These are phyloP conservation scores for Spinellus fusiger DNA, from an alignment of 192 early-diverging fungal species.

Conservation along the genomic window DNA sequence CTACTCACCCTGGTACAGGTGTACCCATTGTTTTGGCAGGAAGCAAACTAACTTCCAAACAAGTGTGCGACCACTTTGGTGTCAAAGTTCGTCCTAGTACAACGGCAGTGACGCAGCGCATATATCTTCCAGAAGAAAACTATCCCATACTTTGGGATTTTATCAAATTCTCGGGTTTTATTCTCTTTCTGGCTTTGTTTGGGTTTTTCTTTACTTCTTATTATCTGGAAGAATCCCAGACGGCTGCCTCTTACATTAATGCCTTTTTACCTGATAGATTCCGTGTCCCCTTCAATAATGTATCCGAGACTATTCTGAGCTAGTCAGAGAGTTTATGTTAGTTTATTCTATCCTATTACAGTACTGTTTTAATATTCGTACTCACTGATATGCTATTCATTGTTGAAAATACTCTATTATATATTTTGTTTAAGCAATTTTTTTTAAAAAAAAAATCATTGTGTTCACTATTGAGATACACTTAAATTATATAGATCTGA, in stretches of 20 bases:
- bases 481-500: no score
- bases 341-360: no score
- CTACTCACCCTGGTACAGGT: constrained; percentile 56
- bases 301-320: no score
- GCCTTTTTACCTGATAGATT: not conserved
- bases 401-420: no score
- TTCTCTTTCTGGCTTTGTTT: constrained; percentile 8
- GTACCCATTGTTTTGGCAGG: constrained; percentile 54
- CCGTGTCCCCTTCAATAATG: not conserved
- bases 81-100: constrained; percentile 3
- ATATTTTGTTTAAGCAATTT: not conserved
- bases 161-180: not conserved
- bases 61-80: constrained; percentile 32
- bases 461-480: no score
- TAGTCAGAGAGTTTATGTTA: no score
- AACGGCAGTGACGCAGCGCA: not conserved
- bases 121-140: not conserved
- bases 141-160: not conserved
- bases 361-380: no score
- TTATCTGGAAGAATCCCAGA: not conserved
- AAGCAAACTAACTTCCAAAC: constrained; percentile 40
- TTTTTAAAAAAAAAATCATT: not conserved
- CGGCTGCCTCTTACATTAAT: constrained; percentile 25
- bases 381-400: no score
- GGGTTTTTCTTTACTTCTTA: not conserved